Evolutionary conservation across 495 filamentous ascomycete species (phyloP), one percentile per base, ranked within the genome.

Genomic region (Cercophora sp.): DNA sequence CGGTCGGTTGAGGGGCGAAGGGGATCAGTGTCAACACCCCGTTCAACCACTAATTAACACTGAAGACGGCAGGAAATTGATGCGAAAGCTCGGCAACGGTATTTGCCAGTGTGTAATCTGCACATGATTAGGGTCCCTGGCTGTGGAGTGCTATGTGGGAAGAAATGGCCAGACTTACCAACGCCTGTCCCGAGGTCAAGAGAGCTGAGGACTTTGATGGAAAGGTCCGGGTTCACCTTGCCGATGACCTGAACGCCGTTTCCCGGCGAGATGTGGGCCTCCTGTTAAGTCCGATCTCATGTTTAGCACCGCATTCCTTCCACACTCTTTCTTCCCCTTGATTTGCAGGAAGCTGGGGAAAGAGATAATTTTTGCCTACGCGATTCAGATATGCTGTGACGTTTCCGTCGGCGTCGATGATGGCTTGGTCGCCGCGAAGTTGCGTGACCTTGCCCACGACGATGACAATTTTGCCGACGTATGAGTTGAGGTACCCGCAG

Each of bases 81-180:
- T 96, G 93, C 9, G 89, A 91, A n/a, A 85, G 82, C 58, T 96
- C 87, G 10, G 96, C 91, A 5, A 96, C 84, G 0, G 85, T 81
- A 48, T 92, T 86, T 39, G 85, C 85, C 44, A 89, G 79, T 55
- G 77, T 79, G 67, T 85, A 91, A 73, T 97, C 91, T 94, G 58
- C 25, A n/a, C 19, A 24, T 8, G 26, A 16, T 8, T 13, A 47
- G 32, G 26, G n/a, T n/a, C n/a, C n/a, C n/a, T n/a, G n/a, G n/a
- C n/a, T n/a, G n/a, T n/a, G n/a, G n/a, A n/a, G n/a, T n/a, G n/a
- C n/a, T n/a, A 25, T 22, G 22, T 5, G 37, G 35, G 43, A 40
- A 35, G 27, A 54, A 18, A 44, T 23, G 34, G 40, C 29, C 15
- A 56, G 16, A 70, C 79, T 54, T 75, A 88, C 85, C 82, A 47